Base-by-base conservation (phyloP, 306 rosid species). In the Medicago ruthenica region DNA sequence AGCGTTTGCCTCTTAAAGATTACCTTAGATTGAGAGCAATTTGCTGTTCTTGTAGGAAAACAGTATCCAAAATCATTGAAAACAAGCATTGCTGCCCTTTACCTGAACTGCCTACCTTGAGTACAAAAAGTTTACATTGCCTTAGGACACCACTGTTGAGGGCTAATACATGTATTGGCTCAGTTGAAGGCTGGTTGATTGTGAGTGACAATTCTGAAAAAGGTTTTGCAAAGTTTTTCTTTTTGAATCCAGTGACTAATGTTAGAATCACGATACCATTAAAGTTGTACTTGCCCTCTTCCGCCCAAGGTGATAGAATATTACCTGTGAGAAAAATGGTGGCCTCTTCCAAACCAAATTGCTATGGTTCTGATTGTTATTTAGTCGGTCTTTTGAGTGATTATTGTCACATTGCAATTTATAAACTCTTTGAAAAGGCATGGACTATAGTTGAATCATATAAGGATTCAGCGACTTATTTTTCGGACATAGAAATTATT, bases 31-130 rank as follows among this genome's bases (percentile, higher is more conserved):
- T 71, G 18, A 8, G 18, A 3, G 34, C 5, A 17, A 5, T 36
- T 11, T 71, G 48, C 7, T 18, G 34, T 3, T 1, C 48, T 16
- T 70, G 63, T 47, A 6, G 34, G 34, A 9, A 6, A 5, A 51
- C 13, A 0, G 10, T 51, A 34, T 6, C 34, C 10, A 7, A 70
- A 11, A 17, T 18, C 34, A 70, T 70, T 51, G 63, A 60, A 51
- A 51, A 70, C 11, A 36, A 51, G 8, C 7, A 36, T 51, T 51
- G 75, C 8, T 17, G 2, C 18, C 75, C 17, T 6, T 51, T 51
- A 70, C 75, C 50, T 17, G 75, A 51, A 34, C 6, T 70, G 9
- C 75, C 75, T 45, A 65, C 5, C 64, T 11, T 71, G 36, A 36
- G 2, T 11, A 71, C 50, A 37, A 7, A 17, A 7, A 6, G 18